A percentile compares a stretch with the other conserved stretches of the same genome.
Conservation (phyloP, 148 eudicot genomes). For the Drosera capensis region DNA sequence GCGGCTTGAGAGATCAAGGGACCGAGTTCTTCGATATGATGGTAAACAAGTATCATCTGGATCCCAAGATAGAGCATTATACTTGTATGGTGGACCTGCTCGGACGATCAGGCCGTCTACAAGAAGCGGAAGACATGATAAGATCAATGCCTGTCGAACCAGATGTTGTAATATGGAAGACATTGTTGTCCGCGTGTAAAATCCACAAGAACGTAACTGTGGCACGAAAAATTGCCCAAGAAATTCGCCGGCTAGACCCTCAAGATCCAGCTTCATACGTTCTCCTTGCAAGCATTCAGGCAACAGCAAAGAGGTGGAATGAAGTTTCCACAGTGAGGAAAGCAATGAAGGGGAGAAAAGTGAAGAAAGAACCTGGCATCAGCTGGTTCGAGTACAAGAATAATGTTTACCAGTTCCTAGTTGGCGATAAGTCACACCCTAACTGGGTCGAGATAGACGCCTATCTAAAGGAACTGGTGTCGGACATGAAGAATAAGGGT, state of each 20-base stretch:
- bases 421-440: constrained; percentile 58
- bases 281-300: constrained; percentile 55
- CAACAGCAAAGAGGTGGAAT: constrained; percentile 55
- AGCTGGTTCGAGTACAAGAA: constrained; percentile 81
- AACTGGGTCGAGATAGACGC: constrained; percentile 31
- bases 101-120: constrained; percentile 53
- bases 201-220: constrained; percentile 48
- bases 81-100: constrained; percentile 78
- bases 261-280: constrained; percentile 63
- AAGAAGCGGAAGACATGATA: constrained; percentile 53
- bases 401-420: constrained; percentile 47
- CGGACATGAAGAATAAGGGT: constrained; percentile 45
- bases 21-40: constrained; percentile 43
- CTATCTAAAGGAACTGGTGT: constrained; percentile 45
- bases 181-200: constrained; percentile 71
- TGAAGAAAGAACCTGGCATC: constrained; percentile 70
- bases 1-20: constrained; percentile 63
- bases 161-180: constrained; percentile 75
- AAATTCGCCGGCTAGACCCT: constrained; percentile 42
- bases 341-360: constrained; percentile 46
- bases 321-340: constrained; percentile 55
- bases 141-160: constrained; percentile 61
- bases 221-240: constrained; percentile 51
- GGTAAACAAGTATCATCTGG: constrained; percentile 28
- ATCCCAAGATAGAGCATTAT: constrained; percentile 58